Conservation (phyloP, 2,329 filamentous ascomycete genomes). For the Plectosphaerella sp. region DNA sequence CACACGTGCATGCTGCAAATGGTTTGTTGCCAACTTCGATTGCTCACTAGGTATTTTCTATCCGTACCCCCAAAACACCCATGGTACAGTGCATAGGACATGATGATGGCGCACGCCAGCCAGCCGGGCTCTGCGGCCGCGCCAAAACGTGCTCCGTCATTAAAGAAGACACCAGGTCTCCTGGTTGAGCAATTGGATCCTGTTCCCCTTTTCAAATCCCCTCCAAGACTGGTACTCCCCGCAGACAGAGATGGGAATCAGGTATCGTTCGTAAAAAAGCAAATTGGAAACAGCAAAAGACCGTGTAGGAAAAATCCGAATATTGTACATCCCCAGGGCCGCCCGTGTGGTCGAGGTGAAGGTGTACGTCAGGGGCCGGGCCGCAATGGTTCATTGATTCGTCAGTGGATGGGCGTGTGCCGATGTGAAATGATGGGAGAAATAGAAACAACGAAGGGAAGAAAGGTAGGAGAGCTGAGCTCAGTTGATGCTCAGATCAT, state of each 20-base stretch:
- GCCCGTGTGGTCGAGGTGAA: background rate
- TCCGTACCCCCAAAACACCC: background rate
- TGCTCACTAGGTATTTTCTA: background rate
- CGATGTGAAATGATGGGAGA: background rate
- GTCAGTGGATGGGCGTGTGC: background rate
- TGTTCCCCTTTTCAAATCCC: conserved; percentile 8
- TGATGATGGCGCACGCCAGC: too few relatives aligned
- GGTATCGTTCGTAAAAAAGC: background rate
- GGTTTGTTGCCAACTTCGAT: conserved; percentile 5
- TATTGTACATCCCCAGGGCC: background rate
- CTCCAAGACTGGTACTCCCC: background rate
- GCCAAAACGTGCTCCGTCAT: too few relatives aligned
- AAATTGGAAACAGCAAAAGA: conserved; percentile 1
- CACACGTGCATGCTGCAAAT: conserved; percentile 7
- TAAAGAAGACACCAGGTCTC: conserved; percentile 10
- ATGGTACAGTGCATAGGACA: too few relatives aligned
- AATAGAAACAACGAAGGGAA: background rate
- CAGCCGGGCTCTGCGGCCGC: too few relatives aligned
- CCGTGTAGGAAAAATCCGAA: background rate
- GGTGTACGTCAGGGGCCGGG: too few relatives aligned
- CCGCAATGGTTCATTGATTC: background rate
- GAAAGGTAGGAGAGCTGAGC: background rate
- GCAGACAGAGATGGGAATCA: conserved; percentile 9
- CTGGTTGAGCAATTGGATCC: conserved; percentile 6
- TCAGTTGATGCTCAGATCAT: conserved; percentile 33